A percentile compares a stretch with the other conserved stretches of the same genome.
Conservation (phyloP, 2,329 filamentous ascomycete species). For the Thielaviopsis populi region DNA sequence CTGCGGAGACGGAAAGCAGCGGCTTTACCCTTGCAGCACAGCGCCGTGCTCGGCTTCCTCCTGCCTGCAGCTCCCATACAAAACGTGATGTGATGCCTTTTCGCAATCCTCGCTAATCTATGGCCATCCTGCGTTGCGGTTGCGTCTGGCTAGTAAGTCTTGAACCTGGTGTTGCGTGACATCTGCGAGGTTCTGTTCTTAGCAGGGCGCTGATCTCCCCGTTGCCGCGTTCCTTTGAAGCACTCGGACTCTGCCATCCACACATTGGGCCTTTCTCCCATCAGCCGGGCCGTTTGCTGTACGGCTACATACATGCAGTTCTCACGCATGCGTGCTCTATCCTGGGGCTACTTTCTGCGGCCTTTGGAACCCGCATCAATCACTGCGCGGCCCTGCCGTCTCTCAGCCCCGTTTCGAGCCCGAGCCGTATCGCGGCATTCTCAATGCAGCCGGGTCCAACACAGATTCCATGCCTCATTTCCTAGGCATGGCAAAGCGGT, state of each 20-base stretch:
- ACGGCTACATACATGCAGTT: not conserved
- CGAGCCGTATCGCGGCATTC: not conserved
- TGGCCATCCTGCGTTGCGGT: not conserved
- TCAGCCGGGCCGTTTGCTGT: not conserved
- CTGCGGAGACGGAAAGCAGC: not conserved
- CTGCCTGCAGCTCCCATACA: not conserved
- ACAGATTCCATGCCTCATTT: conserved; percentile 8
- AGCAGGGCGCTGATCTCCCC: not conserved
- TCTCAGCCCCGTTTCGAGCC: not conserved
- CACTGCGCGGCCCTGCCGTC: not conserved
- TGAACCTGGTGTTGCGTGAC: not conserved
- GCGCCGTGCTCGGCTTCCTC: not conserved
- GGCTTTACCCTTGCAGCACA: not conserved
- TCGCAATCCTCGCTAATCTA: not conserved
- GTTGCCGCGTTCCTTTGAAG: not conserved
- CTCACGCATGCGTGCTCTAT: not conserved
- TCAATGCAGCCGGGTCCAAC: not conserved
- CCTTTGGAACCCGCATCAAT: not conserved
- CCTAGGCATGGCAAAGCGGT: conserved; percentile 18
- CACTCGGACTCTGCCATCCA: not conserved
- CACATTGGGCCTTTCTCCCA: not conserved
- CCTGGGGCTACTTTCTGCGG: not conserved
- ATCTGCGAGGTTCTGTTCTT: not conserved
- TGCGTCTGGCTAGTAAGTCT: not conserved
- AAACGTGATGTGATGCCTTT: not conserved